phyloP scores from a whole-genome alignment of 1,139 yeast genomes.

The Suhomyces maxii region DNA sequence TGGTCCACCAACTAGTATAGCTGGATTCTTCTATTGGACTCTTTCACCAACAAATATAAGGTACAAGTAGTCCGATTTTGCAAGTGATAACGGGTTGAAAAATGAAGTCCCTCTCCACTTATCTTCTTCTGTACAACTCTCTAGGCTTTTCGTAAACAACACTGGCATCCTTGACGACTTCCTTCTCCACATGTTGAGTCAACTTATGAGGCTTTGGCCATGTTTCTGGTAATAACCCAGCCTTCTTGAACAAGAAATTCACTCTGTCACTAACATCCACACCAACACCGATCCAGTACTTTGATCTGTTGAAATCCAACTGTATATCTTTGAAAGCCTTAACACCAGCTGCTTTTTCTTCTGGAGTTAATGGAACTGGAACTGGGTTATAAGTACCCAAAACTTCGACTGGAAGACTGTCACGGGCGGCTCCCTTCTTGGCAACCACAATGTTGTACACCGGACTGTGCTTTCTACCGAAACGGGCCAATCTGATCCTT shows the following conservation, averaged over 20 bases:
- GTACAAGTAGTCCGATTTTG: neutral
- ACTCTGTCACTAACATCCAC: constrained; percentile 92
- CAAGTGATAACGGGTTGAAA: too few species aligned
- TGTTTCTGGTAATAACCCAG: constrained; percentile 69
- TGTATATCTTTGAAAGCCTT: constrained; percentile 76
- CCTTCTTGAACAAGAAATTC: constrained; percentile 72
- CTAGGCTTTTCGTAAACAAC: constrained; percentile 35
- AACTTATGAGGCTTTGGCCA: constrained; percentile 58
- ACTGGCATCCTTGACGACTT: constrained; percentile 28
- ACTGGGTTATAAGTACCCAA: constrained; percentile 91
- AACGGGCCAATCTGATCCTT: constrained; percentile 85
- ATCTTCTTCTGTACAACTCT: constrained; percentile 37
- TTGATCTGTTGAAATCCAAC: constrained; percentile 86
- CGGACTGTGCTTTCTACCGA: constrained; percentile 88
- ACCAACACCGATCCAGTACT: constrained; percentile 98
- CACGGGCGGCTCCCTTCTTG: constrained; percentile 69
- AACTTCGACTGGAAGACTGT: constrained; percentile 88
- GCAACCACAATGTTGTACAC: constrained; percentile 91
- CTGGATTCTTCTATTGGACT: too few species aligned
- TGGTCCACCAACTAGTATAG: neutral
- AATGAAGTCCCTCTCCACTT: neutral
- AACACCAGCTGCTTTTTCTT: constrained; percentile 50
- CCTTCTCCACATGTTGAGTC: constrained; percentile 35
- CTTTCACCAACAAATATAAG: too few species aligned
- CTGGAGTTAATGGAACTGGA: constrained; percentile 67